Conservation (phyloP, 1,284 basidiomycete species). For the Leccinum fuscescens region DNA sequence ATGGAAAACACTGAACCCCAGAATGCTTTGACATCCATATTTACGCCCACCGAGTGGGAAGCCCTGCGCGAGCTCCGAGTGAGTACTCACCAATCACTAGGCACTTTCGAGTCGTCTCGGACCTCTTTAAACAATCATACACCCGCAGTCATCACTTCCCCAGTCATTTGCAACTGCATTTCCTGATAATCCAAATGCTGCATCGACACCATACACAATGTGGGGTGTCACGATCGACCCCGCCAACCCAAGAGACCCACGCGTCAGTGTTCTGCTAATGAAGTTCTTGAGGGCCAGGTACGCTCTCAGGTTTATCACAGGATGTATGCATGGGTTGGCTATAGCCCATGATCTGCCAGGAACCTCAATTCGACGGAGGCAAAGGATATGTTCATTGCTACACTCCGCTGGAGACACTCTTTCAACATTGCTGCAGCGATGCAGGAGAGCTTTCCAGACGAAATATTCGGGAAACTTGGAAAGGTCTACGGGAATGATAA, state of each 20-base stretch:
- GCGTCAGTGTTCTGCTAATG: conserved; percentile 69
- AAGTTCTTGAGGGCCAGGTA: conserved; percentile 73
- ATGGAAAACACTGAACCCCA: conserved; percentile 49
- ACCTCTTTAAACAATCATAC: neutral
- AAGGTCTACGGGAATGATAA: conserved; percentile 66
- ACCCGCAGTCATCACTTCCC: conserved; percentile 49
- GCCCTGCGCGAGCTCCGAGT: conserved; percentile 69
- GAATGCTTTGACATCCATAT: conserved; percentile 64
- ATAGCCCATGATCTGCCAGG: conserved; percentile 32
- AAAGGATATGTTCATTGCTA: conserved; percentile 61
- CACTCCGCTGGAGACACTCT: conserved; percentile 70
- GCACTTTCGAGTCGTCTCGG: neutral
- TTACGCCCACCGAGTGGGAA: conserved; percentile 66
- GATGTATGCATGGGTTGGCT: neutral
- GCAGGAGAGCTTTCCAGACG: conserved; percentile 62
- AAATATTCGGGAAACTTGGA: conserved; percentile 66
- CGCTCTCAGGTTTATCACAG: neutral
- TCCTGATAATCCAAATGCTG: conserved; percentile 50
- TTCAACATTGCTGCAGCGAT: conserved; percentile 61
- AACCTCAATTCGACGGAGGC: conserved; percentile 56
- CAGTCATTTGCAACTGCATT: conserved; percentile 45
- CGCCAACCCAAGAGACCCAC: conserved; percentile 49
- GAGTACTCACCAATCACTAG: neutral
- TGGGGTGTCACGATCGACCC: conserved; percentile 73
- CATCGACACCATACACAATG: conserved; percentile 50